These are phyloP conservation scores for Nelumbo lutea DNA, from an alignment of 164 flowering plant species.

Conservation along the genomic window DNA sequence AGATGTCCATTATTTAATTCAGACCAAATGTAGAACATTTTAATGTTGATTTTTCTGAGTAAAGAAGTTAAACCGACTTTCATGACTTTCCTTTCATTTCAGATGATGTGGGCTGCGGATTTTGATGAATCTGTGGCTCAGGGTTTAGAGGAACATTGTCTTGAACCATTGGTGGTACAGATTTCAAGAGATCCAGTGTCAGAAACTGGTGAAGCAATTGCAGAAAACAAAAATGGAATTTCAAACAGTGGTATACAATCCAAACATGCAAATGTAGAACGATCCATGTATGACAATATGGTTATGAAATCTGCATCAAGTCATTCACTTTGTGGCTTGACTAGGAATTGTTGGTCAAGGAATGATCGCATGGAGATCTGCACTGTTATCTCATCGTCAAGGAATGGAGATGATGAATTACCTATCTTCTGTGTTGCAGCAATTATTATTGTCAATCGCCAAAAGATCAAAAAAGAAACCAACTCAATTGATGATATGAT, in stretches of 20 bases:
- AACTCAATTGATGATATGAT: conserved; percentile 82
- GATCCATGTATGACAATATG: conserved; percentile 28
- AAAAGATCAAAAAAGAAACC: conserved; percentile 60
- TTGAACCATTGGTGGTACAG: conserved; percentile 53
- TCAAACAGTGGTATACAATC: conserved; percentile 29
- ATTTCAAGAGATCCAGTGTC: conserved; percentile 38
- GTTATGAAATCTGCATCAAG: conserved; percentile 39
- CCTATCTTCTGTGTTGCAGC: conserved; percentile 88
- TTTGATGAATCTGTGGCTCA: conserved; percentile 53
- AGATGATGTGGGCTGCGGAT: conserved; percentile 99
- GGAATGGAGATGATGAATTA: conserved; percentile 65
- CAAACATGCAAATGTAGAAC: conserved; percentile 32
- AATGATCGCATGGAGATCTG: conserved; percentile 36
- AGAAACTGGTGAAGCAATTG: conserved; percentile 33
- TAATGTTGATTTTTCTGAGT: background rate
- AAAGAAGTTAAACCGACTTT: background rate
- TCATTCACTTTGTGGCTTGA: conserved; percentile 77
- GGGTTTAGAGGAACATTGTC: conserved; percentile 54
- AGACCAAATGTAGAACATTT: background rate
- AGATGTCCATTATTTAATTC: background rate
- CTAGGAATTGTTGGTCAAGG: conserved; percentile 58
- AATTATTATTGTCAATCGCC: conserved; percentile 68
- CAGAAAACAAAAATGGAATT: conserved; percentile 25
- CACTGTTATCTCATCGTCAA: conserved; percentile 33
- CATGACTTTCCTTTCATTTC: conserved; percentile 2